Conservation (phyloP, 108 stramenopile species). For the Fragilaria radians region DNA sequence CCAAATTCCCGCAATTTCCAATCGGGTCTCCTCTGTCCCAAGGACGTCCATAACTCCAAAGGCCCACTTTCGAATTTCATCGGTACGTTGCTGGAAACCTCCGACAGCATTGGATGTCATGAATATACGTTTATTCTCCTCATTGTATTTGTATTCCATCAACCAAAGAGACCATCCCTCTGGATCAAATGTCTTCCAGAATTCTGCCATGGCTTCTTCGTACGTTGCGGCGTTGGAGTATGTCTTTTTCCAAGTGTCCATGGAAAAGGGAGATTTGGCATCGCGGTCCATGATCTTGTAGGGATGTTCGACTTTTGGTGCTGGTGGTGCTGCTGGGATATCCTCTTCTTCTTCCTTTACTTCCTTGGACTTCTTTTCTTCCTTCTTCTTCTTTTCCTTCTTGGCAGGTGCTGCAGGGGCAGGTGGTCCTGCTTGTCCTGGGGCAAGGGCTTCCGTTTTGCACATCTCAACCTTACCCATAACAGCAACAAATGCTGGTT, state of each 20-base stretch:
- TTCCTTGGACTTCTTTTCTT: too few relatives aligned
- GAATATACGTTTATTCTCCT: slow-evolving; percentile 66
- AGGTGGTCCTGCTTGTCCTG: slow-evolving; percentile 16
- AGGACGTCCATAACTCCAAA: slow-evolving; percentile 76
- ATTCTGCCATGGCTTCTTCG: slow-evolving; percentile 56
- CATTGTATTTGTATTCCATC: slow-evolving; percentile 68
- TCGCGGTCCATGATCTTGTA: slow-evolving; percentile 59
- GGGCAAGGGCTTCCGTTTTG: slow-evolving; percentile 52
- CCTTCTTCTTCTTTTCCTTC: slow-evolving; percentile 6
- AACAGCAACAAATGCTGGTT: slow-evolving; percentile 77
- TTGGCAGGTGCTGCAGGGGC: too few relatives aligned
- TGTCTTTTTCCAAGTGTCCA: slow-evolving; percentile 65
- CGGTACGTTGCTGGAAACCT: slow-evolving; percentile 74
- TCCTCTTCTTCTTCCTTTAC: slow-evolving; percentile 44
- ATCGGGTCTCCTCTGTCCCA: slow-evolving; percentile 37
- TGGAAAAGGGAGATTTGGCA: slow-evolving; percentile 37
- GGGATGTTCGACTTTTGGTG: slow-evolving; percentile 51
- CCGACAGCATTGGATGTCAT: slow-evolving; percentile 68
- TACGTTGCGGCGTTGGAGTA: slow-evolving; percentile 59
- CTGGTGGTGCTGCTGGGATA: slow-evolving; percentile 18
- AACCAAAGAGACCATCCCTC: slow-evolving; percentile 64
- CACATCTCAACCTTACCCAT: slow-evolving; percentile 72
- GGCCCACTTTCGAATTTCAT: slow-evolving; percentile 69
- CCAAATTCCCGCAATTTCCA: slow-evolving; percentile 56
- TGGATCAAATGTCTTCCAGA: slow-evolving; percentile 69